These are phyloP conservation scores for Cyberlindnera sargentensis DNA, from an alignment of 805 yeast species.

Conservation along the genomic window DNA sequence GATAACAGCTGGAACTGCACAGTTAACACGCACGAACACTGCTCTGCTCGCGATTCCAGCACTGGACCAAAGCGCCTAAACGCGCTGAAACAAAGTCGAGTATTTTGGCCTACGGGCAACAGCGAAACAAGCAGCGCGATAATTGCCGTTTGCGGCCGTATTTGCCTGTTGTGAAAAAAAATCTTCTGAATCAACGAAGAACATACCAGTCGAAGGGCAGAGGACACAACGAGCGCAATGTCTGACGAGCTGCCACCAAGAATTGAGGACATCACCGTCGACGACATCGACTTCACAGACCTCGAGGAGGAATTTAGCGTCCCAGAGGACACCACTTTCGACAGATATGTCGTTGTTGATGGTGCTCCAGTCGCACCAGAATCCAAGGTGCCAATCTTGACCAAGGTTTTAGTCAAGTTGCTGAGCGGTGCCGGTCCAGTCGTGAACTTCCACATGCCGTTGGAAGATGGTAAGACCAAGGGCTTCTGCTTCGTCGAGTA, in stretches of 20 bases:
- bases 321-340: slow-evolving; percentile 55
- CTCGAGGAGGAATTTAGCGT: slow-evolving; percentile 71
- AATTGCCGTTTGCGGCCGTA: too few species aligned
- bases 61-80: too few species aligned
- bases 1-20: too few species aligned
- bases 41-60: too few species aligned
- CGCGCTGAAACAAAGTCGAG: too few species aligned
- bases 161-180: too few species aligned
- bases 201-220: too few species aligned
- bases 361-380: slow-evolving; percentile 97
- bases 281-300: slow-evolving; percentile 72
- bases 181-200: neutral
- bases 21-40: too few species aligned
- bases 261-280: slow-evolving; percentile 40
- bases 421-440: slow-evolving; percentile 75
- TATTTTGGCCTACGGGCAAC: too few species aligned
- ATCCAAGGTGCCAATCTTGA: slow-evolving; percentile 72
- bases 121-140: too few species aligned
- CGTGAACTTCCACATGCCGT: slow-evolving; percentile 73
- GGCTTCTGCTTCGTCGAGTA: slow-evolving; percentile 86
- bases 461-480: slow-evolving; percentile 70
- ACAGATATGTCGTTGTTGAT: slow-evolving; percentile 77
- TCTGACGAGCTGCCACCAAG: slow-evolving; percentile 25
- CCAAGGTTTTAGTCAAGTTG: slow-evolving; percentile 78
- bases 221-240: neutral